These are phyloP conservation scores for Candida awuae DNA, from an alignment of 805 yeast genomes.

Conservation along the genomic window DNA sequence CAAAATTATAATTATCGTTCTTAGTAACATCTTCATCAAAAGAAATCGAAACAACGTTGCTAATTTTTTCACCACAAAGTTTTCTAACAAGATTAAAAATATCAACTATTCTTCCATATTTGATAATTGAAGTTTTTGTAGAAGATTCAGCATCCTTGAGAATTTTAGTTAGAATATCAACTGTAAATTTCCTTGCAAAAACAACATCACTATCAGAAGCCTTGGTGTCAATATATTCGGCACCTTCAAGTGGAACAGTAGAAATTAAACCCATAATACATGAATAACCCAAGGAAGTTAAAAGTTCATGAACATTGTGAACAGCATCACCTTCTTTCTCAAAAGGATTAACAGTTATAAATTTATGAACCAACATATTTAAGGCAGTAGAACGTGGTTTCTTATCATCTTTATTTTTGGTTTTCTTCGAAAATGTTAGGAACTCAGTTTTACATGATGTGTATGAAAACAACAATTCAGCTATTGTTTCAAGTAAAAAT, in stretches of 20 bases:
- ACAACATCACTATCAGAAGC: conserved; percentile 60
- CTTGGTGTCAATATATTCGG: conserved; percentile 37
- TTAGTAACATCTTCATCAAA: conserved; percentile 41
- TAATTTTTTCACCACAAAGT: conserved; percentile 35
- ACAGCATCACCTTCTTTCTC: conserved; percentile 29
- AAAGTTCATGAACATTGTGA: conserved; percentile 42
- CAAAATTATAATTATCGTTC: conserved; percentile 55
- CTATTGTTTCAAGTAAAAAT: conserved; percentile 57
- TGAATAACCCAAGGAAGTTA: conserved; percentile 55
- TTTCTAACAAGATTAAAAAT: conserved; percentile 41
- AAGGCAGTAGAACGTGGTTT: conserved; percentile 74
- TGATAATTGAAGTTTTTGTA: conserved; percentile 30
- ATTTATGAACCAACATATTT: conserved; percentile 68
- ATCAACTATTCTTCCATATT: conserved; percentile 50
- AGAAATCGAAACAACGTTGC: conserved; percentile 28
- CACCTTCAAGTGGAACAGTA: conserved; percentile 43
- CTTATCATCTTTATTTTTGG: conserved; percentile 28
- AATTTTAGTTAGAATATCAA: conserved; percentile 58
- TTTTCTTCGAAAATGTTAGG: conserved; percentile 63
- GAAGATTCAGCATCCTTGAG: conserved; percentile 43
- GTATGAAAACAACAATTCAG: conserved; percentile 71
- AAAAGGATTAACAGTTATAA: conserved; percentile 49
- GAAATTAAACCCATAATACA: conserved; percentile 59
- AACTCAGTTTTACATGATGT: conserved; percentile 77
- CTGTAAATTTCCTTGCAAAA: conserved; percentile 63